phyloP scores from a whole-genome alignment of 805 yeast species.

The Ogataea salicorniae region DNA sequence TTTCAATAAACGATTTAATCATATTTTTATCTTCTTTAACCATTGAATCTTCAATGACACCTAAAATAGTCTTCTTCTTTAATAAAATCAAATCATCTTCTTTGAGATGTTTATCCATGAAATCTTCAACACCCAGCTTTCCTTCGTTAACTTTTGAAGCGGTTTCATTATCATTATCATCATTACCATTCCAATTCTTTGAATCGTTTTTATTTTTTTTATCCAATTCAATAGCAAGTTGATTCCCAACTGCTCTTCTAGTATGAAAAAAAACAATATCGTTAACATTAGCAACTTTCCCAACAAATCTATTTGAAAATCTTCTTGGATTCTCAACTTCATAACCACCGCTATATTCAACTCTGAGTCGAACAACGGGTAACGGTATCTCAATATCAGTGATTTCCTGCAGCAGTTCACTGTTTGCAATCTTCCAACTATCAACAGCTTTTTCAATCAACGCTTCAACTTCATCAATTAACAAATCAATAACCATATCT shows the following conservation, averaged over 20 bases:
- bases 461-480: constrained; percentile 59
- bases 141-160: constrained; percentile 12
- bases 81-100: constrained; percentile 62
- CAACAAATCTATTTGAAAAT: constrained; percentile 86
- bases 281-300: constrained; percentile 84
- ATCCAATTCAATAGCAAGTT: constrained; percentile 12
- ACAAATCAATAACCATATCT: constrained; percentile 53
- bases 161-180: constrained; percentile 25
- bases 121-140: constrained; percentile 32
- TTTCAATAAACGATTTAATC: constrained; percentile 55
- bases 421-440: constrained; percentile 37
- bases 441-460: constrained; percentile 56
- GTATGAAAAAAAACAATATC: constrained; percentile 72
- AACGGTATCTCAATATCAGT: constrained; percentile 49
- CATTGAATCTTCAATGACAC: constrained; percentile 66
- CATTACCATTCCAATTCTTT: constrained; percentile 7
- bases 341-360: constrained; percentile 85
- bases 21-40: constrained; percentile 80
- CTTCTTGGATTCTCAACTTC: constrained; percentile 89
- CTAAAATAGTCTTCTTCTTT: constrained; percentile 70
- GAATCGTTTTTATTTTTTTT: background rate
- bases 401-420: constrained; percentile 23
- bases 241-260: constrained; percentile 26
- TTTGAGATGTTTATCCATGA: constrained; percentile 58
- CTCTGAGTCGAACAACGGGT: constrained; percentile 77